Conservation (phyloP, 1,284 basidiomycete species). For the Erythrobasidium hasegawianum region DNA sequence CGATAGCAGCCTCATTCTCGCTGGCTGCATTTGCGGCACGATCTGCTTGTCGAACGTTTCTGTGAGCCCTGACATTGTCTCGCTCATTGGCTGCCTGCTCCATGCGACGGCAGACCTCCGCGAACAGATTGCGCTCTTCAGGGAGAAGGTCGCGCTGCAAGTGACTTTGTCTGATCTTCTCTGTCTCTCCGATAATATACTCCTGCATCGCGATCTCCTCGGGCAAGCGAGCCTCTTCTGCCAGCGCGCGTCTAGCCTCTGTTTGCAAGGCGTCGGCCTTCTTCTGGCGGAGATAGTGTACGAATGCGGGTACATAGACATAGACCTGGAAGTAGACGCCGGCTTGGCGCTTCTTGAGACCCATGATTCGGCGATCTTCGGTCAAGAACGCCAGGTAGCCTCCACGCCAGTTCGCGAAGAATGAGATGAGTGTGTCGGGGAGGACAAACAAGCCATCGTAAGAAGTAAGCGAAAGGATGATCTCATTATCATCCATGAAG, state of each 20-base stretch:
- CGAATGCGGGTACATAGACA: constrained; percentile 7
- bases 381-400: neutral
- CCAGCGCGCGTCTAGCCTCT: neutral
- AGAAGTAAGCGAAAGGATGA: neutral
- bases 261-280: neutral
- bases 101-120: no score
- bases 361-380: neutral
- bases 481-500: neutral
- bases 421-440: neutral
- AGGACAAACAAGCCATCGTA: neutral
- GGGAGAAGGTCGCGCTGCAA: no score
- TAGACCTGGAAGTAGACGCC: neutral
- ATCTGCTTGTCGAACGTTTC: no score
- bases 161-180: no score
- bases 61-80: no score
- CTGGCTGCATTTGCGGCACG: no score
- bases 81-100: no score
- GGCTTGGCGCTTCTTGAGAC: neutral
- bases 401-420: constrained; percentile 4
- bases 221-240: no score
- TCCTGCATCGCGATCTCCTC: no score
- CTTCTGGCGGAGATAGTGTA: neutral
- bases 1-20: no score
- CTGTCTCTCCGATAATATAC: no score
- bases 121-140: no score